Evolutionary conservation across 2,329 filamentous ascomycete species (phyloP), one percentile per base, ranked within the genome.

Genomic region (Ophiostoma angusticollis): DNA sequence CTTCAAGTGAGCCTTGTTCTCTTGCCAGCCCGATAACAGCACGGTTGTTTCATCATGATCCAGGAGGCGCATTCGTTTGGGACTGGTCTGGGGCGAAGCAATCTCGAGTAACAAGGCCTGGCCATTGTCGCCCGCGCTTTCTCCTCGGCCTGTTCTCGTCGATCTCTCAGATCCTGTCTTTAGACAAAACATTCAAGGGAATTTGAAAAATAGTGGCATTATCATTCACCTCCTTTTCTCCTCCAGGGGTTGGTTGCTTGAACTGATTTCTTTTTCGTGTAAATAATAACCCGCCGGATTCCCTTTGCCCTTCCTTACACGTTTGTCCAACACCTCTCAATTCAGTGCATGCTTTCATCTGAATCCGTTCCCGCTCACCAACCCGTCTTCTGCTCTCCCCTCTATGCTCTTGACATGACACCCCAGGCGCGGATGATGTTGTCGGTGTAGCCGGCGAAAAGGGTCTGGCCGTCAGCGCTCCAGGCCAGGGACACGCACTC

Each of bases 371-470:
- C 22, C 28, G 17, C 21, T 30, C 30, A 4, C 14, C 29, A 19
- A 17, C 24, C 4, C 27, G n/a, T n/a, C n/a, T n/a, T 4, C 17
- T 32, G 9, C 16, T 13, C 21, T 40, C 43, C 22, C 32, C 13
- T 54, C 64, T 84, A 87, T 69, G 81, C 84, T 67, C 85, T 78
- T 65, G 84, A 91, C 85, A 94, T 93, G 61, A 94, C 86, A 70
- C 86, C 86, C 86, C 86, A 94, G 56, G 84, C 86, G 59, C 87
- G 84, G 72, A 94, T 94, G 72, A 93, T 82, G 80, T 95, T 96
- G 74, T 98, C 91, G 58, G 91, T 98, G 80, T 98, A 98, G 68
- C 91, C 91, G 64, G 91, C 87, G 68, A 98, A 98, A 65, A 98
- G 75, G 61, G 91, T 96, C 80, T 96, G 89, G 64, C 91, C 91